Evolutionary conservation across 345 rosid species (phyloP).

Genomic region (Syzygium oleosum): DNA sequence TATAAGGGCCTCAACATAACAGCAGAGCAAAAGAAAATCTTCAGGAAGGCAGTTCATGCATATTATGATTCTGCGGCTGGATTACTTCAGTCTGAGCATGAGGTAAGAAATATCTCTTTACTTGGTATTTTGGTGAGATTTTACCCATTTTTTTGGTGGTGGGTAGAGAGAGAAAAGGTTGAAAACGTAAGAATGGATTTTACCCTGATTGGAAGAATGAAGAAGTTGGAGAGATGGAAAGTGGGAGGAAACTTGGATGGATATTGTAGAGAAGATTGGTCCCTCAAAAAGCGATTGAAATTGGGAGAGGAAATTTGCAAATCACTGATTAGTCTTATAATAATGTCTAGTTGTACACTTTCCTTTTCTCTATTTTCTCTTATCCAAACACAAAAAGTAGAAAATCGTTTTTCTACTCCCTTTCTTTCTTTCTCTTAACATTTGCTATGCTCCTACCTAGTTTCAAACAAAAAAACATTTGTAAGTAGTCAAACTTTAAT

Average conservation of each 20-base stretch:
- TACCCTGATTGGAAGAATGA: neutral
- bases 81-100: conserved; percentile 87
- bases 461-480: neutral
- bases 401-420: neutral
- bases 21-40: conserved; percentile 78
- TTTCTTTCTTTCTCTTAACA: neutral
- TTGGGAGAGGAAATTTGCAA: neutral
- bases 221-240: neutral
- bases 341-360: neutral
- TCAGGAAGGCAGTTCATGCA: conserved; percentile 68
- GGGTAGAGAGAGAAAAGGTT: neutral
- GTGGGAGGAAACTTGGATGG: neutral
- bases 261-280: neutral
- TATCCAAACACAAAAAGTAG: neutral
- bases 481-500: neutral
- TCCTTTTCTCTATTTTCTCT: neutral
- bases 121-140: neutral
- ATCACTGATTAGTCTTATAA: neutral
- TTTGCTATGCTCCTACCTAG: neutral
- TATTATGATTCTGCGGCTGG: conserved; percentile 81
- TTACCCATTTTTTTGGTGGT: neutral
- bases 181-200: neutral
- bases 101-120: conserved; percentile 39
- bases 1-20: conserved; percentile 72
- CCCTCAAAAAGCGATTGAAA: neutral